Evolutionary conservation across 176 grass and related monocot genomes (phyloP).

Genomic region (Cenchrus americanus): DNA sequence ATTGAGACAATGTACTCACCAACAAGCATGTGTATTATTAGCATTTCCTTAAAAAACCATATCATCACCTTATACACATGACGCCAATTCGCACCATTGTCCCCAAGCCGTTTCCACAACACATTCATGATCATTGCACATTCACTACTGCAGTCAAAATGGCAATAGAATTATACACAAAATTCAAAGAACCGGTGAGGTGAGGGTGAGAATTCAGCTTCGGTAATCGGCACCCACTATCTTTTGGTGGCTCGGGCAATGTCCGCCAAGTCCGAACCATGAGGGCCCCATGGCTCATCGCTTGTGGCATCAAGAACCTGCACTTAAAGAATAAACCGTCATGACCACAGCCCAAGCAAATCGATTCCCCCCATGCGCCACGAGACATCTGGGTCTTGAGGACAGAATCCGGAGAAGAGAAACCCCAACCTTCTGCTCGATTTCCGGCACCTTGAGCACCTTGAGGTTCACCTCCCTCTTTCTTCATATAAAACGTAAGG

Average conservation of each 20-base stretch:
- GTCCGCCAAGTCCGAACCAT: slow-evolving; percentile 70
- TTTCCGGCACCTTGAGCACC: slow-evolving; percentile 83
- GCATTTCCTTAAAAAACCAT: neutral
- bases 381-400: neutral
- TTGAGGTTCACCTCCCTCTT: slow-evolving; percentile 91
- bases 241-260: slow-evolving; percentile 68
- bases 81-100: slow-evolving; percentile 69
- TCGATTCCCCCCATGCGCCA: neutral
- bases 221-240: slow-evolving; percentile 35
- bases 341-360: neutral
- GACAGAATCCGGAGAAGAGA: neutral
- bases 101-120: slow-evolving; percentile 62
- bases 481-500: slow-evolving; percentile 36
- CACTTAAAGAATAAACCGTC: neutral
- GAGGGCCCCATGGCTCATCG: slow-evolving; percentile 82
- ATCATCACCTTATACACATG: slow-evolving; percentile 73
- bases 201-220: neutral
- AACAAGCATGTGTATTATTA: neutral
- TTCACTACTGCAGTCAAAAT: slow-evolving; percentile 54
- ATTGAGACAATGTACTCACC: neutral
- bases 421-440: slow-evolving; percentile 77
- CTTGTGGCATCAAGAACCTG: slow-evolving; percentile 87
- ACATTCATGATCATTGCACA: slow-evolving; percentile 66
- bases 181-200: slow-evolving; percentile 8
- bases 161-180: neutral